These are phyloP conservation scores for Aphanocladium album DNA, from an alignment of 2,329 filamentous ascomycete genomes.

Conservation along the genomic window DNA sequence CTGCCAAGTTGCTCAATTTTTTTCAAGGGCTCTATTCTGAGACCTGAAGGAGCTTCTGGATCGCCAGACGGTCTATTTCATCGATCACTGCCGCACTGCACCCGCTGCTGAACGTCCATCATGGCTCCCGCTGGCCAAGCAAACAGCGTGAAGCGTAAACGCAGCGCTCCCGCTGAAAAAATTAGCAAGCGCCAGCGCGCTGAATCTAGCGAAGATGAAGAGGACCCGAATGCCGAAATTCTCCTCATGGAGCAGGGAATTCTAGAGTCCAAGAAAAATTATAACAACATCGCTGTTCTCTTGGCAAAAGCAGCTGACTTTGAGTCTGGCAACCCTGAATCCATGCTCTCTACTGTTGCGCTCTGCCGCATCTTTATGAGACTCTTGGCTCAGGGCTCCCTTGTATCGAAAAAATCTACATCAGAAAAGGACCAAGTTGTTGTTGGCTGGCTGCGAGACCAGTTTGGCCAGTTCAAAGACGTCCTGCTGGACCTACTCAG, in stretches of 20 bases:
- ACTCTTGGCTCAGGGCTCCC: conserved; percentile 66
- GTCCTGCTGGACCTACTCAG: conserved; percentile 57
- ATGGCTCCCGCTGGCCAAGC: conserved; percentile 23
- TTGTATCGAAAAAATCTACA: conserved; percentile 60
- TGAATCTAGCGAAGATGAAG: conserved; percentile 41
- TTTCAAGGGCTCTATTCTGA: neutral
- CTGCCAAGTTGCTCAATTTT: neutral
- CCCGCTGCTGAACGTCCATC: conserved; percentile 4
- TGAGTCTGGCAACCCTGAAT: conserved; percentile 45
- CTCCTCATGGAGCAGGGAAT: conserved; percentile 75
- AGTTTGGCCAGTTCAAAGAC: conserved; percentile 65
- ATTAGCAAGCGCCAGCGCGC: conserved; percentile 46
- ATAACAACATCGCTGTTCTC: conserved; percentile 80
- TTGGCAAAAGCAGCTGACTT: conserved; percentile 50
- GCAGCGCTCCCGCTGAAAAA: conserved; percentile 36
- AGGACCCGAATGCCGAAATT: conserved; percentile 60
- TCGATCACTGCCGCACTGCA: neutral
- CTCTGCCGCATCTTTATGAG: conserved; percentile 83
- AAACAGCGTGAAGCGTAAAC: conserved; percentile 48
- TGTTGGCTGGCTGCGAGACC: conserved; percentile 71
- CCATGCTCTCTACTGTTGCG: conserved; percentile 68
- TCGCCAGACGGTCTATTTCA: neutral
- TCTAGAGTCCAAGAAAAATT: conserved; percentile 79
- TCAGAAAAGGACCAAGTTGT: conserved; percentile 72
- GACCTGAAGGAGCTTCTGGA: neutral